Evolutionary conservation across 768 basidiomycete species (phyloP).

Genomic region (Boletus pseudopeckii): DNA sequence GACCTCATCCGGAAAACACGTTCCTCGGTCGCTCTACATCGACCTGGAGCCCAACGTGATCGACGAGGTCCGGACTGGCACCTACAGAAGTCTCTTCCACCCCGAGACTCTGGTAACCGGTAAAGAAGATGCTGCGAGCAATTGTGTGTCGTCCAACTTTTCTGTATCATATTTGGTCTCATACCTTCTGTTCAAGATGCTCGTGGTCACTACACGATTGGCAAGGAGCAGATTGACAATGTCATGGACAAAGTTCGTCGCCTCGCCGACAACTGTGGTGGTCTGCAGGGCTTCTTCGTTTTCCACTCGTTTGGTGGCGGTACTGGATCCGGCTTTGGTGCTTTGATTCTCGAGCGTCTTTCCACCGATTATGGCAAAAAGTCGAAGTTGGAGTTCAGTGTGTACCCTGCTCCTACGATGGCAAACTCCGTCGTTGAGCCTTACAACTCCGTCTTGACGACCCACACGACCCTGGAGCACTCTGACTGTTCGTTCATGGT

Average conservation of each 20-base stretch:
- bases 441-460: slow-evolving; percentile 95
- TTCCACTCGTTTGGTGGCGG: slow-evolving; percentile 99
- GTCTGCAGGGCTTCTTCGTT: slow-evolving; percentile 98
- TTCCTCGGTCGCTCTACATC: slow-evolving; percentile 95
- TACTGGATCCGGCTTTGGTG: slow-evolving; percentile 97
- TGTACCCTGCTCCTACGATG: slow-evolving; percentile 91
- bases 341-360: slow-evolving; percentile 90
- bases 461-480: slow-evolving; percentile 97
- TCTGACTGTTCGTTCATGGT: slow-evolving; percentile 99
- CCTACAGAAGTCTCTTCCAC: slow-evolving; percentile 97
- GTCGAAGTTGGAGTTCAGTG: slow-evolving; percentile 96
- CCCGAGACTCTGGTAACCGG: slow-evolving; percentile 98
- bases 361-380: slow-evolving; percentile 99
- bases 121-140: slow-evolving; percentile 99
- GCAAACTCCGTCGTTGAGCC: slow-evolving; percentile 97
- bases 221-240: slow-evolving; percentile 95
- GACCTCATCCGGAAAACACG: slow-evolving; percentile 93
- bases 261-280: slow-evolving; percentile 93
- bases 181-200: slow-evolving; percentile 58
- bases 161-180: background rate
- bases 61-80: slow-evolving; percentile 94
- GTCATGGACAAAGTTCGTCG: slow-evolving; percentile 95
- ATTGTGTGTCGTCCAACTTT: slow-evolving; percentile 57
- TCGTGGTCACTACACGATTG: slow-evolving; percentile 97
- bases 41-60: slow-evolving; percentile 97